A percentile compares a stretch with the other conserved stretches of the same genome.
Evolutionary conservation across 75 land plant genomes (phyloP).

Genomic region (Sequoia sempervirens): DNA sequence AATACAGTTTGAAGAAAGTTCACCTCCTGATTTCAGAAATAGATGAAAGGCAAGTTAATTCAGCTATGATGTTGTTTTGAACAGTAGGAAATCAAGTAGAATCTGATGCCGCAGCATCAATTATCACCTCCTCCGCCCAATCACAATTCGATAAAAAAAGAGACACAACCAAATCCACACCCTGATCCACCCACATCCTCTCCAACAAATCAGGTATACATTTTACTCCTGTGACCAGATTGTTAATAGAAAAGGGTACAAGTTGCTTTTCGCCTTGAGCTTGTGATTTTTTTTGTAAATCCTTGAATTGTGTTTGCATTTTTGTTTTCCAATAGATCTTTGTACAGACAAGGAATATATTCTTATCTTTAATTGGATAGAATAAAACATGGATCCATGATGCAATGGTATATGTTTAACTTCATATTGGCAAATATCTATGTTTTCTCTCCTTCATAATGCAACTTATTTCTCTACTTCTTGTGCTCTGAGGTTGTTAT

Average conservation of each 20-base stretch:
- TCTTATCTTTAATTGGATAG: neutral
- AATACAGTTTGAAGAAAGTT: neutral
- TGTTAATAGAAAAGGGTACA: neutral
- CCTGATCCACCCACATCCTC: conserved; percentile 2
- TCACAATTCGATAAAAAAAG: neutral
- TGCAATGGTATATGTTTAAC: neutral
- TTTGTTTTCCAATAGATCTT: neutral
- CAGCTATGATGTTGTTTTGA: neutral
- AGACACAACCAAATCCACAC: neutral
- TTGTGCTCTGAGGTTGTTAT: neutral
- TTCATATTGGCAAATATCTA: neutral
- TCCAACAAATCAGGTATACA: conserved; percentile 7
- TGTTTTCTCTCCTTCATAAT: neutral
- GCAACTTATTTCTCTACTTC: neutral
- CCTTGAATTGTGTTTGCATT: neutral
- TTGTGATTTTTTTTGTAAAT: neutral
- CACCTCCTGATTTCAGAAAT: neutral
- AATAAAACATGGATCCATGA: neutral
- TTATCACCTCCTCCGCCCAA: conserved; percentile 1
- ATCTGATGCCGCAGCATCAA: conserved; percentile 14
- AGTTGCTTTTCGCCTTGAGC: neutral
- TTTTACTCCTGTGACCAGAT: neutral
- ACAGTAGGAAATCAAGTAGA: neutral
- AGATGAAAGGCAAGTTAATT: neutral
- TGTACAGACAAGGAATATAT: neutral